Conservation (phyloP, 768 basidiomycete species). For the Trichaptum fuscoviolaceum region DNA sequence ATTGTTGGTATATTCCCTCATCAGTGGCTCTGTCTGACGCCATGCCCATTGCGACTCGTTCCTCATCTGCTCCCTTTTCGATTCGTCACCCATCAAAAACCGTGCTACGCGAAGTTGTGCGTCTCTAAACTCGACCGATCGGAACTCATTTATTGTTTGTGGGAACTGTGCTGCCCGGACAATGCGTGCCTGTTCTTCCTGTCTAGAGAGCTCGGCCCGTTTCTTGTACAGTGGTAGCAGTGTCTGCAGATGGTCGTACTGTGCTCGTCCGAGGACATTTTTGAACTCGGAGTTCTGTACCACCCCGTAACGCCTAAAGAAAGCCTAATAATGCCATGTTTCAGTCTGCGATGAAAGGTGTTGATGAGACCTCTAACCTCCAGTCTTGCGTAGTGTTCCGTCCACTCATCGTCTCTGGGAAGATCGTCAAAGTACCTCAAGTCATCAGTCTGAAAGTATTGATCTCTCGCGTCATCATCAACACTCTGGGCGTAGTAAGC, state of each 20-base stretch:
- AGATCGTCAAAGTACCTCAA: constrained; percentile 1
- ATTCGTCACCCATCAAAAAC: constrained; percentile 30
- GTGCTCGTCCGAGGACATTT: constrained; percentile 24
- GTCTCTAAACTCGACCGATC: constrained; percentile 31
- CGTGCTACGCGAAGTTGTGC: constrained; percentile 44
- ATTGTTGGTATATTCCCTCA: constrained; percentile 33
- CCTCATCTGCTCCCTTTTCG: constrained; percentile 42
- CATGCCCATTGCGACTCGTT: constrained; percentile 47
- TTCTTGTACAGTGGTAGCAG: constrained; percentile 16
- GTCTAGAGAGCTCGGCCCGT: constrained; percentile 11
- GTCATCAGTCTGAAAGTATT: constrained; percentile 16
- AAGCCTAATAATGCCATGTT: constrained; percentile 20
- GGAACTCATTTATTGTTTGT: constrained; percentile 22
- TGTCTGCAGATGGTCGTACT: constrained; percentile 26
- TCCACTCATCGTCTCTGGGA: neutral
- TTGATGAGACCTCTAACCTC: constrained; percentile 8
- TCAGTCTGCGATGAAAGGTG: constrained; percentile 13
- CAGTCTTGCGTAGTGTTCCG: neutral
- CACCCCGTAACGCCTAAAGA: constrained; percentile 17
- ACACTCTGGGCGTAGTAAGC: constrained; percentile 26
- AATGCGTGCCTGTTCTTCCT: constrained; percentile 20
- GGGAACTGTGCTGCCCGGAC: constrained; percentile 32
- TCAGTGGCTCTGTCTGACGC: constrained; percentile 41
- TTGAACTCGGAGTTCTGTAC: constrained; percentile 22
- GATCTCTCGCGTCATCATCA: constrained; percentile 28